Base-by-base conservation (phyloP, 345 rosid genomes). In the Firmiana major region DNA sequence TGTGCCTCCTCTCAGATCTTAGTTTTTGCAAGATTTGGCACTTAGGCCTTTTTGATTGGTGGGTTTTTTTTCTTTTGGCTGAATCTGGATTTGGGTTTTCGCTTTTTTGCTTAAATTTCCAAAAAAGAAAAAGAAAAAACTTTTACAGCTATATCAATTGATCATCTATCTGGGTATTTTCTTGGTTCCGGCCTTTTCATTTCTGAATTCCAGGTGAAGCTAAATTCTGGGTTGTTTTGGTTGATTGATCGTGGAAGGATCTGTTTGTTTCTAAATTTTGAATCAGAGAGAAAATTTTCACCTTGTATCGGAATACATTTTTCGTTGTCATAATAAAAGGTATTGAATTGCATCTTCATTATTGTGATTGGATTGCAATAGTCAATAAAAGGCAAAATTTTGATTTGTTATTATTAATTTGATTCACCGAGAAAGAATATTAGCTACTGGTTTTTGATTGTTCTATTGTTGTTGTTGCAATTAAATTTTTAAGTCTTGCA, bases 1-100 rank as follows among this genome's bases (percentile, higher is more conserved):
- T 82, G 65, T 80, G 80, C 81, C 87, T 86, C 89, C 88, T 83
- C 85, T 85, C 94, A 89, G 97, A 91, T 92, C 98, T 89, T 86
- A 88, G 83, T 71, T 77, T 79, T 67, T 62, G 70, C 88, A 79
- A 88, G 93, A 89, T 94, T 91, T 87, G 76, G 76, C 87, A 85
- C 85, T 90, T 90, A 88, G 95, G 91, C 86, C 82, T 84, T 77
- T 86, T 79, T 80, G 82, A 86, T 91, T 87, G 92, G 93, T 91
- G 88, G 85, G 92, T 89, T 86, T 24, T 2, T 24, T 2, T 16
- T 12, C 15, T 26, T 85, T 77, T 49, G 3, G 58, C 21, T 36
- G 82, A 75, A 82, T 89, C 85, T 83, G 73, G 79, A 81, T 85
- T 83, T 82, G 76, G 85, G 73, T 83, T 67, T 78, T 78, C 78